These are phyloP conservation scores for Pseudoneurospora amorphoporcata DNA, from an alignment of 495 filamentous ascomycete genomes.

Conservation along the genomic window DNA sequence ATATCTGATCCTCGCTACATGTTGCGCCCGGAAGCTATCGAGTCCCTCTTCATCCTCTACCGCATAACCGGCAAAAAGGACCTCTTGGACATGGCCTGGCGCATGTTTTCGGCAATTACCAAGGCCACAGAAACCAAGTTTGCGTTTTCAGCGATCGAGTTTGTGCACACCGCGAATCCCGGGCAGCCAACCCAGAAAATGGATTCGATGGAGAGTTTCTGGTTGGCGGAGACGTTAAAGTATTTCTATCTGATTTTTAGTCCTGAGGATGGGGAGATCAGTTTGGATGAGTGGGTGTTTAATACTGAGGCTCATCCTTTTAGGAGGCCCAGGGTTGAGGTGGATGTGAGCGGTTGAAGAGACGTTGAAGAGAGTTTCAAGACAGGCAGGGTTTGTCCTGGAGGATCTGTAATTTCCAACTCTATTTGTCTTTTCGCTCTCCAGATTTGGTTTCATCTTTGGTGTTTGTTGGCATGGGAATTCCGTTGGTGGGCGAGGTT, in stretches of 20 bases:
- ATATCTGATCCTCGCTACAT: conserved; percentile 29
- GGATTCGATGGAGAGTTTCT: conserved; percentile 46
- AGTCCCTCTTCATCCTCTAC: conserved; percentile 67
- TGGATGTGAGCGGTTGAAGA: too few relatives aligned
- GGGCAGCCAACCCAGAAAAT: conserved; percentile 16
- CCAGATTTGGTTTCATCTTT: too few relatives aligned
- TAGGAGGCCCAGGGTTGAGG: conserved; percentile 16
- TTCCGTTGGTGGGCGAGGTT: neutral
- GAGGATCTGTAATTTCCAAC: neutral
- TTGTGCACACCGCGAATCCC: conserved; percentile 25
- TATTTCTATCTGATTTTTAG: conserved; percentile 74
- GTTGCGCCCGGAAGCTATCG: conserved; percentile 56
- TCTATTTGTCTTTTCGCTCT: neutral
- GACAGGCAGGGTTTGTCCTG: neutral
- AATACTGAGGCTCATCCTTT: conserved; percentile 87
- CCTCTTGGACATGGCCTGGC: conserved; percentile 62
- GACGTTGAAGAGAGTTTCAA: neutral
- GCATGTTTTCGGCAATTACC: conserved; percentile 60
- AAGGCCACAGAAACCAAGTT: conserved; percentile 48
- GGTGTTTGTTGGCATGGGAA: neutral
- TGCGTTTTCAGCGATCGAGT: conserved; percentile 48
- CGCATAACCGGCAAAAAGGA: conserved; percentile 59
- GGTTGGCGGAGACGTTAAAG: conserved; percentile 42
- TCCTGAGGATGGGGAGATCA: conserved; percentile 50
- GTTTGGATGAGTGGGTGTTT: conserved; percentile 67